Evolutionary conservation across 2,329 filamentous ascomycete genomes (phyloP).

Genomic region (Fusarium sp.): DNA sequence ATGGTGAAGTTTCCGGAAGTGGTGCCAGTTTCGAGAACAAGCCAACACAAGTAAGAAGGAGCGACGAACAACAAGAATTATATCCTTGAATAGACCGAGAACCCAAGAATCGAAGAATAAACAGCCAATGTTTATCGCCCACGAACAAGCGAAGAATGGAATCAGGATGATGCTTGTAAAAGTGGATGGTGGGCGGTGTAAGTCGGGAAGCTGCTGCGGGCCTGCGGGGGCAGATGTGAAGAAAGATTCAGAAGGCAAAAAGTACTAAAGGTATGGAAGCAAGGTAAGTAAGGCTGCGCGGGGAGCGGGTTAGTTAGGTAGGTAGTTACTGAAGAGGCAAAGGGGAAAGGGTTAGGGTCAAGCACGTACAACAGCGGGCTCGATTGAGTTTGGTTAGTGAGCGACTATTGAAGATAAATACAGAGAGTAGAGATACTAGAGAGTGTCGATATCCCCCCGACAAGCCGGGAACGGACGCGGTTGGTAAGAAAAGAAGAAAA

Average conservation of each 20-base stretch:
- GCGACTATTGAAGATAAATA: conserved; percentile 3
- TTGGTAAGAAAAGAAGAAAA: conserved; percentile 8
- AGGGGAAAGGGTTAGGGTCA: conserved; percentile 19
- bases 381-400: conserved; percentile 17
- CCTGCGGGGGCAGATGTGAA: conserved; percentile 31
- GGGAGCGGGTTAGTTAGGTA: conserved; percentile 15
- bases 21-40: conserved; percentile 5
- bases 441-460: conserved; percentile 13
- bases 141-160: conserved; percentile 19
- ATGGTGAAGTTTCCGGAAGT: conserved; percentile 26
- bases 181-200: conserved; percentile 43
- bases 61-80: not conserved
- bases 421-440: not conserved
- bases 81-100: conserved; percentile 1
- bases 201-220: conserved; percentile 41
- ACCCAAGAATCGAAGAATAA: conserved; percentile 10
- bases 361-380: conserved; percentile 26
- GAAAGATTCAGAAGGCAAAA: conserved; percentile 22
- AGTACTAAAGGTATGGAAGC: not conserved
- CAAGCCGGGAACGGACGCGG: conserved; percentile 15
- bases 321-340: conserved; percentile 1
- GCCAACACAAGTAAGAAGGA: conserved; percentile 1
- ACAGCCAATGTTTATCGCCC: conserved; percentile 15
- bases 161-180: conserved; percentile 40
- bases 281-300: conserved; percentile 17